A percentile compares a stretch with the other conserved stretches of the same genome.
Evolutionary conservation across 2,329 filamentous ascomycete genomes (phyloP).

Genomic region (Fusarium sp.): DNA sequence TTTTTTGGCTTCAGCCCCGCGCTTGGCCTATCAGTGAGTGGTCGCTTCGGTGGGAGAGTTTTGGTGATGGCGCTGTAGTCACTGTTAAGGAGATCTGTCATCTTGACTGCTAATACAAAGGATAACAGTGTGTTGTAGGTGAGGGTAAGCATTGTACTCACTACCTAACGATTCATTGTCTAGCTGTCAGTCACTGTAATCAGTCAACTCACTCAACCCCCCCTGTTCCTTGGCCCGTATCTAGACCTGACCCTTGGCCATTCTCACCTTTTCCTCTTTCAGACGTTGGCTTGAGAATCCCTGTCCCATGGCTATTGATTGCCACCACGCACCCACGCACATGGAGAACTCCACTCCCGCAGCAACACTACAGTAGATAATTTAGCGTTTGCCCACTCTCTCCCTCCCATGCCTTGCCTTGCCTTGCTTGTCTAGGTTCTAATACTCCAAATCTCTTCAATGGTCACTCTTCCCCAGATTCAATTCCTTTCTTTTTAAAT

Average conservation of each 20-base stretch:
- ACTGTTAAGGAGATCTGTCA: not conserved
- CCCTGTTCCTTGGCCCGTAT: not conserved
- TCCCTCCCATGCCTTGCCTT: slow-evolving; percentile 1
- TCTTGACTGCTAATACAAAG: not conserved
- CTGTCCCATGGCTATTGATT: slow-evolving; percentile 7
- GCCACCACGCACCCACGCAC: slow-evolving; percentile 17
- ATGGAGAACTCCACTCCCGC: not conserved
- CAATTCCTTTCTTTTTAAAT: slow-evolving; percentile 23
- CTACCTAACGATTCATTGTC: not conserved
- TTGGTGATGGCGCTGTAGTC: not conserved
- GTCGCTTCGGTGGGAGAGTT: not conserved
- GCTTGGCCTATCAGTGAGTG: slow-evolving; percentile 4
- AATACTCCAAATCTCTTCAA: slow-evolving; percentile 28
- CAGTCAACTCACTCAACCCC: not conserved
- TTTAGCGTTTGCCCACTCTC: not conserved
- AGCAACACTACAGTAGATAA: slow-evolving; percentile 5
- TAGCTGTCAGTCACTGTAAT: not conserved
- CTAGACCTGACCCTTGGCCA: slow-evolving; percentile 1
- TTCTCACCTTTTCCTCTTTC: slow-evolving; percentile 12
- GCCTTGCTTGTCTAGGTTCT: not conserved
- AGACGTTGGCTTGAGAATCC: slow-evolving; percentile 10
- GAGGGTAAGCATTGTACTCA: not conserved
- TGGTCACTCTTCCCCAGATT: slow-evolving; percentile 22
- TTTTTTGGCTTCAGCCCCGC: not conserved
- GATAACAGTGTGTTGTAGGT: not conserved